Conservation (phyloP, 2,329 filamentous ascomycete genomes). For the Chaetomiaceae sp. region DNA sequence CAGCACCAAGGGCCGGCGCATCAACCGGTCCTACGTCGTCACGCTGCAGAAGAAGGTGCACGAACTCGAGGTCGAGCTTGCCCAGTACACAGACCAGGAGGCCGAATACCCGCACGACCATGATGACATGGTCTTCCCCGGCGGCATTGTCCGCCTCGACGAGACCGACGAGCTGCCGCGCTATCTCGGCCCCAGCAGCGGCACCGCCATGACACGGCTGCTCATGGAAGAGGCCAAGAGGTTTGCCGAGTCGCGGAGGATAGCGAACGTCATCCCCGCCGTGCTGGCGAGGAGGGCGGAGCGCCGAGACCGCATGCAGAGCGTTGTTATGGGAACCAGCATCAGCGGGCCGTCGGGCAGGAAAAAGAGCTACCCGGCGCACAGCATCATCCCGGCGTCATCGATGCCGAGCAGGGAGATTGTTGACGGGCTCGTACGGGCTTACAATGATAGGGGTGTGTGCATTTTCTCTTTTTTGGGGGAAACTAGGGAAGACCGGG, state of each 20-base stretch:
- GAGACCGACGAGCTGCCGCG: conserved; percentile 80
- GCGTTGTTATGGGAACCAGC: conserved; percentile 45
- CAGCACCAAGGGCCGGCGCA: conserved; percentile 75
- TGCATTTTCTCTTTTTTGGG: not conserved
- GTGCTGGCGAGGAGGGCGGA: conserved; percentile 51
- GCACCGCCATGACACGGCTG: conserved; percentile 88
- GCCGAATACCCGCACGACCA: conserved; percentile 61
- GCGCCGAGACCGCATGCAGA: conserved; percentile 59
- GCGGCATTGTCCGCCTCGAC: conserved; percentile 76
- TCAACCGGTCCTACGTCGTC: conserved; percentile 88
- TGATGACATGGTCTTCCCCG: conserved; percentile 81
- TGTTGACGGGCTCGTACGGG: conserved; percentile 71
- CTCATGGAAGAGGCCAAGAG: conserved; percentile 96
- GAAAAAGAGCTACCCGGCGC: conserved; percentile 86
- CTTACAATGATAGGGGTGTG: conserved; percentile 80
- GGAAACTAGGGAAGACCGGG: not conserved
- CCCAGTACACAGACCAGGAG: conserved; percentile 71
- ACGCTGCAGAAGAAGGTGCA: conserved; percentile 83
- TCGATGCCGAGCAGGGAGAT: conserved; percentile 67
- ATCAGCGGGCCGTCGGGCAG: conserved; percentile 46
- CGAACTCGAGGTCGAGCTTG: conserved; percentile 73
- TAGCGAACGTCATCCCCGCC: conserved; percentile 85
- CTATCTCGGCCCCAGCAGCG: conserved; percentile 88
- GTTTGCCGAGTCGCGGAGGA: conserved; percentile 83
- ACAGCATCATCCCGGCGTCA: conserved; percentile 75